Conservation (phyloP, 2,329 filamentous ascomycete species). For the Aureobasidium vineae region DNA sequence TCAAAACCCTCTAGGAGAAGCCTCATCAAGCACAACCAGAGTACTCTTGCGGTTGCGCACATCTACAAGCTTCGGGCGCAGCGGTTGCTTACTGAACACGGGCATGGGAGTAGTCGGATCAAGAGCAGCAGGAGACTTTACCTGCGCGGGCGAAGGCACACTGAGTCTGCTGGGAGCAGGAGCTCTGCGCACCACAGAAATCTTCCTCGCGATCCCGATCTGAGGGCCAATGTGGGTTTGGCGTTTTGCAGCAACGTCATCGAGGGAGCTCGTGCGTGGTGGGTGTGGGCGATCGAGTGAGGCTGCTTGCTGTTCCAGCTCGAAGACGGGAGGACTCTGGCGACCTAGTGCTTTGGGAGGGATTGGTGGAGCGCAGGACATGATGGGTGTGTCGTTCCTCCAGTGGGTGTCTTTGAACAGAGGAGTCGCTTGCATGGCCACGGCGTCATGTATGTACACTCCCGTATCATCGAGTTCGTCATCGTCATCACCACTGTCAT, state of each 20-base stretch:
- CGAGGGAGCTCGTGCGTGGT: slow-evolving; percentile 21
- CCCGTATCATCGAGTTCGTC: background rate
- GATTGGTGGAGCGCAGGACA: slow-evolving; percentile 2
- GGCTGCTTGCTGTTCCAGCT: background rate
- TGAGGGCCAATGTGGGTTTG: slow-evolving; percentile 26
- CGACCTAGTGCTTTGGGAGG: slow-evolving; percentile 24
- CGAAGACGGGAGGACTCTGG: slow-evolving; percentile 7
- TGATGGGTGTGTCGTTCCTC: slow-evolving; percentile 11
- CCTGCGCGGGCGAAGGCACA: background rate
- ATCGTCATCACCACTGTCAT: slow-evolving; percentile 9
- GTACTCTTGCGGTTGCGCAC: slow-evolving; percentile 38
- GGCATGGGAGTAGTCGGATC: slow-evolving; percentile 25
- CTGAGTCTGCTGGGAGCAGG: background rate
- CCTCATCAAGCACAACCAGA: slow-evolving; percentile 34
- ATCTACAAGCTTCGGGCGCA: slow-evolving; percentile 37
- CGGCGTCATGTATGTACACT: background rate
- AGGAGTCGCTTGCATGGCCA: slow-evolving; percentile 14
- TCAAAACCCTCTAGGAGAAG: slow-evolving; percentile 7
- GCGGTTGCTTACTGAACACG: slow-evolving; percentile 33
- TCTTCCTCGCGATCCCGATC: slow-evolving; percentile 35
- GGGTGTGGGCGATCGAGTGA: background rate
- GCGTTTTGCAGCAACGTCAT: slow-evolving; percentile 1
- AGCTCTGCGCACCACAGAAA: slow-evolving; percentile 31
- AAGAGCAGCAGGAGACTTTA: background rate
- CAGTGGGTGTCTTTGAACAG: slow-evolving; percentile 10